phyloP scores from a whole-genome alignment of 2,329 filamentous ascomycete species.

The Truncatella angustata region DNA sequence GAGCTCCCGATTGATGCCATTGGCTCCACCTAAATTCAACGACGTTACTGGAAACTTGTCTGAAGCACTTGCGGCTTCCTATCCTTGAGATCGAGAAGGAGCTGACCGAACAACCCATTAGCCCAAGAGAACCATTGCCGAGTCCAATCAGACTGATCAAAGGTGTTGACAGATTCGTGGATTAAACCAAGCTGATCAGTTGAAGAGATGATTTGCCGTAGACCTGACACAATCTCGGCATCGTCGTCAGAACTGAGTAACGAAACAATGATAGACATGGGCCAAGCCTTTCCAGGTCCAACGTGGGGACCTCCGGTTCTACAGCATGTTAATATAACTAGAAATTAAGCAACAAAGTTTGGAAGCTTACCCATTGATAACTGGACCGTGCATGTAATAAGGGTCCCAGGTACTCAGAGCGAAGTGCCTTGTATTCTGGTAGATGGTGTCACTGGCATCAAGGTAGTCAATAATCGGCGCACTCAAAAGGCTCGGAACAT shows the following conservation, averaged over 20 bases:
- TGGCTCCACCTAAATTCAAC: background rate
- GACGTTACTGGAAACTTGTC: constrained; percentile 31
- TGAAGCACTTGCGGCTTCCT: constrained; percentile 59
- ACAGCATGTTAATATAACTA: background rate
- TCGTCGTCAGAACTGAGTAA: constrained; percentile 65
- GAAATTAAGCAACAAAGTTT: background rate
- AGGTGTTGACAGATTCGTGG: constrained; percentile 76
- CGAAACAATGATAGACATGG: constrained; percentile 54
- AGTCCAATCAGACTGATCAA: constrained; percentile 45
- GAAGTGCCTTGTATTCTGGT: constrained; percentile 78
- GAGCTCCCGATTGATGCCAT: background rate
- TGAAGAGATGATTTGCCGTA: constrained; percentile 64
- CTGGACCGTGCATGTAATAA: constrained; percentile 67
- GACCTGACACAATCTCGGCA: constrained; percentile 66
- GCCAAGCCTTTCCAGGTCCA: constrained; percentile 57
- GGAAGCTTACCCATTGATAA: constrained; percentile 52
- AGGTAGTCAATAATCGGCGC: constrained; percentile 64
- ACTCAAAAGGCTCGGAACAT: constrained; percentile 65
- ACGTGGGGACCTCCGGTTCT: constrained; percentile 60
- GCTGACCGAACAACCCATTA: constrained; percentile 85
- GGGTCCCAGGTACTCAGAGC: constrained; percentile 75
- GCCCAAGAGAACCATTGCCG: constrained; percentile 73
- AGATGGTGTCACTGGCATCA: constrained; percentile 58
- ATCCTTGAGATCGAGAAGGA: constrained; percentile 70
- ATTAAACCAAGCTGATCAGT: constrained; percentile 74